phyloP scores from a whole-genome alignment of 1,284 basidiomycete genomes.

The Ustilago trichophora region DNA sequence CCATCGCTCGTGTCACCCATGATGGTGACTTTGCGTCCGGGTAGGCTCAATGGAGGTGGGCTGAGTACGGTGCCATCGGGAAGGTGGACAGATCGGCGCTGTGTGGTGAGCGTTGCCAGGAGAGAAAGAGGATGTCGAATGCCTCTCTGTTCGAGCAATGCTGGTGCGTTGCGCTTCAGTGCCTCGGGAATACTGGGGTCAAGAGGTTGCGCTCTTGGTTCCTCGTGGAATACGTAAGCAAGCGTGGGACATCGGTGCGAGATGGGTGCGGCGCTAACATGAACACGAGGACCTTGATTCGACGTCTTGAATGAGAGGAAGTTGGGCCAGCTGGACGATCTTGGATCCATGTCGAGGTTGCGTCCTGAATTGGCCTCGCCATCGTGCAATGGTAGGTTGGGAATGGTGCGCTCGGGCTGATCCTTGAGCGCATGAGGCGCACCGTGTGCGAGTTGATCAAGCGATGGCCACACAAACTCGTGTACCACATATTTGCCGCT shows the following conservation, averaged over 20 bases:
- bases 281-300: conserved; percentile 29
- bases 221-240: conserved; percentile 60
- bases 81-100: conserved; percentile 48
- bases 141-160: conserved; percentile 46
- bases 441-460: conserved; percentile 3
- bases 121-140: conserved; percentile 59
- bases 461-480: conserved; percentile 58
- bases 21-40: conserved; percentile 60
- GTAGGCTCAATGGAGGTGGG: conserved; percentile 55
- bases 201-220: conserved; percentile 37
- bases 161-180: conserved; percentile 52
- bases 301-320: conserved; percentile 41
- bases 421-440: conserved; percentile 21
- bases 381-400: conserved; percentile 53
- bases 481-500: conserved; percentile 60
- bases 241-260: conserved; percentile 61
- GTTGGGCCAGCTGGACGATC: conserved; percentile 53
- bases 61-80: conserved; percentile 57
- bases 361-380: conserved; percentile 53
- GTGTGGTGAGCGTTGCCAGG: conserved; percentile 37
- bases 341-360: conserved; percentile 50
- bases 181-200: conserved; percentile 38
- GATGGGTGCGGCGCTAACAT: conserved; percentile 62
- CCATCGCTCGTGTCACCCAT: conserved; percentile 64
- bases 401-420: conserved; percentile 32